Percentiles rank a stretch among this genome's conserved stretches.
phyloP scores from a whole-genome alignment of 176 grass and related monocot genomes.

The sorghum (Sorghum bicolor) region DNA sequence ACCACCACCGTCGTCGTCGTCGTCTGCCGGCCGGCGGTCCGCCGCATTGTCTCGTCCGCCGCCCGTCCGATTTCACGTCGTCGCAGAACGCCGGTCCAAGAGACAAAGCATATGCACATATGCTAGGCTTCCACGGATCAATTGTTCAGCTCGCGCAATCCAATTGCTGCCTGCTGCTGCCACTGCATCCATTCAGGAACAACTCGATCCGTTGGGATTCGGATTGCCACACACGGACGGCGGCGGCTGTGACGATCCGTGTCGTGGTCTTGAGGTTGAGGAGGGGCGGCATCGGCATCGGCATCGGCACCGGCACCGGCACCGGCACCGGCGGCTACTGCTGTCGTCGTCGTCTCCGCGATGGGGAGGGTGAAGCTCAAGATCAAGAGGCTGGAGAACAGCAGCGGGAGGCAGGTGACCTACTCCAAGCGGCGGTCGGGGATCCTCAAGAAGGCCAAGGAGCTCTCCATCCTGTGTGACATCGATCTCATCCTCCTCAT shows the following conservation, averaged over 20 bases:
- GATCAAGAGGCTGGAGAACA: constrained; percentile 75
- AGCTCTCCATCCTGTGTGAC: constrained; percentile 74
- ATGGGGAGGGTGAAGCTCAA: constrained; percentile 90
- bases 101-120: neutral
- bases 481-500: constrained; percentile 65
- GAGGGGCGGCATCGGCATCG: neutral
- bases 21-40: no score
- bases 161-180: neutral
- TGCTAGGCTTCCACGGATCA: no score
- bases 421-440: constrained; percentile 69
- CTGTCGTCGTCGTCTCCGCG: neutral
- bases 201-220: neutral
- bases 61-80: neutral
- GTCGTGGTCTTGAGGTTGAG: no score
- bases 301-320: no score
- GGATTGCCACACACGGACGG: no score
- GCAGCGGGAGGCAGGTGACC: constrained; percentile 47
- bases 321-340: no score
- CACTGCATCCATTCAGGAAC: neutral
- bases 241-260: no score
- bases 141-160: neutral
- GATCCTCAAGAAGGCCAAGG: constrained; percentile 75
- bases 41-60: no score
- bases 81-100: neutral
- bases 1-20: no score